phyloP scores from a whole-genome alignment of 305 asterid species.

The Rubia balearica region DNA sequence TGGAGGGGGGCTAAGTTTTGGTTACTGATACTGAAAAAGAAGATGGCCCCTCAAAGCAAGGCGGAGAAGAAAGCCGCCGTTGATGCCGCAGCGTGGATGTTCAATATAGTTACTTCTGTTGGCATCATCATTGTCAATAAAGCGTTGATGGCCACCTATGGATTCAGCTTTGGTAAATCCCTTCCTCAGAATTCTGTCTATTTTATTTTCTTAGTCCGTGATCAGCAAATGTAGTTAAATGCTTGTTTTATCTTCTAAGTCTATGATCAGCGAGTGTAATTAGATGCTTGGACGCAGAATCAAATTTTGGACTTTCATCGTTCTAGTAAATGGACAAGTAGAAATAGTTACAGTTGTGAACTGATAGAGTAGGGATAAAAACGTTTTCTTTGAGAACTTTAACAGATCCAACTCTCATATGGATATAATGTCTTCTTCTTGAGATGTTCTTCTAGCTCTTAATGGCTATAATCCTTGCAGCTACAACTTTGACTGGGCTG shows the following conservation, averaged over 20 bases:
- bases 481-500: constrained; percentile 79
- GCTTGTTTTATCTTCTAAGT: background rate
- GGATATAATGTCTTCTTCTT: background rate
- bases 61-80: constrained; percentile 72
- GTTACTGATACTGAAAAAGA: constrained; percentile 17
- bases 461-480: constrained; percentile 34
- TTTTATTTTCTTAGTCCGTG: background rate
- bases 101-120: constrained; percentile 65
- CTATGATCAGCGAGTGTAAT: background rate
- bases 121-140: constrained; percentile 75
- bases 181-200: background rate
- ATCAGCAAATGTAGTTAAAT: background rate
- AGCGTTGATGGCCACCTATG: constrained; percentile 77
- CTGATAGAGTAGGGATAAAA: background rate
- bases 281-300: background rate
- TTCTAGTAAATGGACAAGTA: background rate
- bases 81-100: constrained; percentile 72
- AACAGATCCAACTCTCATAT: background rate
- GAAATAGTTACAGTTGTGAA: background rate
- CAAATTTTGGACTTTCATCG: background rate
- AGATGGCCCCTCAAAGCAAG: constrained; percentile 67
- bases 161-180: constrained; percentile 74
- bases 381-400: background rate
- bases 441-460: background rate
- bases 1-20: constrained; percentile 14